Evolutionary conservation across 805 yeast genomes (phyloP).

Genomic region (Wickerhamiella shivajii): DNA sequence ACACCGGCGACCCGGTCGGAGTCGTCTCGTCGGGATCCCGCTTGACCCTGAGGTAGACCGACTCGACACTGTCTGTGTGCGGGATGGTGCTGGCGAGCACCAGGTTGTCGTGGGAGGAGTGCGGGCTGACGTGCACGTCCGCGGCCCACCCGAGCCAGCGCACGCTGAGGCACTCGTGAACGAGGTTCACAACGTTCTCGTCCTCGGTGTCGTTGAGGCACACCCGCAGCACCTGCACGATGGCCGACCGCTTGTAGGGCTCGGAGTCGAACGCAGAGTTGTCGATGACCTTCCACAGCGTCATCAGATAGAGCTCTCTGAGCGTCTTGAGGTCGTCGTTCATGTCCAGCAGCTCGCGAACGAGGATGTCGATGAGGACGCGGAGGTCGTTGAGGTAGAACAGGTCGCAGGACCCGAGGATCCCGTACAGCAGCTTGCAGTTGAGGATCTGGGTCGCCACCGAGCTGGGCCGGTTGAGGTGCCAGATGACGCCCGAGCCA

Average conservation of each 20-base stretch:
- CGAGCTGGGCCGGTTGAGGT: conserved; percentile 62
- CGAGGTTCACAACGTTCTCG: conserved; percentile 1
- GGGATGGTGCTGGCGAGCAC: background rate
- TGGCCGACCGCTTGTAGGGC: conserved; percentile 42
- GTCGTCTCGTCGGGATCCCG: too few relatives aligned
- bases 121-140: conserved; percentile 5
- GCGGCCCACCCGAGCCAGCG: conserved; percentile 7
- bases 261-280: conserved; percentile 46
- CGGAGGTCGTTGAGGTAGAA: conserved; percentile 74
- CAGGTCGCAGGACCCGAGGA: conserved; percentile 49
- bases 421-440: conserved; percentile 58
- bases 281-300: conserved; percentile 53
- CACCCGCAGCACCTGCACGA: conserved; percentile 32
- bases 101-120: conserved; percentile 2
- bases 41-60: too few relatives aligned
- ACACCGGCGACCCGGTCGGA: too few relatives aligned
- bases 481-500: conserved; percentile 54
- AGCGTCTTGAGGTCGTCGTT: conserved; percentile 40
- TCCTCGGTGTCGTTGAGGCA: conserved; percentile 8
- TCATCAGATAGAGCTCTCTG: conserved; percentile 59
- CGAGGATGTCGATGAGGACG: conserved; percentile 67
- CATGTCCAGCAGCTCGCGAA: conserved; percentile 63
- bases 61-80: too few relatives aligned
- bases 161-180: conserved; percentile 5
- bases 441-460: conserved; percentile 60